Base-by-base conservation (phyloP, 192 early-diverging fungal genomes). In the Coemansia sp. region DNA sequence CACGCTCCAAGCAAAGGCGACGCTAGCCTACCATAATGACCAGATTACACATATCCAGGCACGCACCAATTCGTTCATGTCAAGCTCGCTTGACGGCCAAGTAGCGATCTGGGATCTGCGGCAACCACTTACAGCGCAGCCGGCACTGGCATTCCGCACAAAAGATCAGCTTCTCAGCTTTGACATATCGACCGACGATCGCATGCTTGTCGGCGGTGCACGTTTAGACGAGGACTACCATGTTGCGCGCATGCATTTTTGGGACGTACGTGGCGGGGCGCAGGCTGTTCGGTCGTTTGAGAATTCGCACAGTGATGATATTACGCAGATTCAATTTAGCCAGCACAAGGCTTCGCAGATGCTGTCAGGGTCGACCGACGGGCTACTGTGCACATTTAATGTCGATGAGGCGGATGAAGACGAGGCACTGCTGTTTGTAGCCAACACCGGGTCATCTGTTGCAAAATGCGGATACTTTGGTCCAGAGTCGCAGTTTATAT, bases 381-480 rank as follows among this genome's bases (percentile, higher is more conserved):
- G 91, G 22, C 57, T 88, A 61, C 61, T 94, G 62, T 93, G 87
- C 80, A 75, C 89, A 56, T 90, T 86, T 81, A 84, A 88, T 75
- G 49, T 83, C 39, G 67, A 71, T 10, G 81, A 84, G 33, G 82
- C 88, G 33, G 84, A 93, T 19, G 94, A 98, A 69, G 95, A 97
- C 38, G 95, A 98, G 38, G 91, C 86, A 1, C 61, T 98, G 5
- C 59, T 91, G 46, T 84, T 85, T 30, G 90, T 91, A 2, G 84
- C 94, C 15, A 96, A 95, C 52, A 88, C 87, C 4, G 82, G 81
- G 14, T 85, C 92, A 14, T 91, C 91, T 6, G 82, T 98, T n/a
- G 83, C 84, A 65, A 86, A 82, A 56, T 69, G 88, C 55, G 95
- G 95, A 4, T 98, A 89, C 73, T 97, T 97, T 76, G 96, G 96